A percentile compares a stretch with the other conserved stretches of the same genome.
phyloP scores from a whole-genome alignment of 768 basidiomycete species.

The Hygrocybe punicea region DNA sequence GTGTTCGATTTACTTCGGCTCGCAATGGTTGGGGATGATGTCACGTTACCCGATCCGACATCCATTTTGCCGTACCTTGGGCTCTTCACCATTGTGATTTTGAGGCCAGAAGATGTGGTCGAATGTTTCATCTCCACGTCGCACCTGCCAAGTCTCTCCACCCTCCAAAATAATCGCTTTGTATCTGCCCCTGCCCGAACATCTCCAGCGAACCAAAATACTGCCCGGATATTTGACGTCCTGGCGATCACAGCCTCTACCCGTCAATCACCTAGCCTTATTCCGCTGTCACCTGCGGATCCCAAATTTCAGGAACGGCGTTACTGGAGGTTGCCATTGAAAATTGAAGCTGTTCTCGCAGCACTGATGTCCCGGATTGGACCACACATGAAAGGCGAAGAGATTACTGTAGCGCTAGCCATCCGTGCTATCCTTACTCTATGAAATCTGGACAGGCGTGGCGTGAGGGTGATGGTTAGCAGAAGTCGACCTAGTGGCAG shows the following conservation, averaged over 20 bases:
- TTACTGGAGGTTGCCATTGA: slow-evolving; percentile 2
- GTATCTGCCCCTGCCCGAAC: slow-evolving; percentile 5
- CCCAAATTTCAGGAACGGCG: neutral
- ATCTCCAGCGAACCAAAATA: slow-evolving; percentile 5
- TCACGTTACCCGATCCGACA: slow-evolving; percentile 5
- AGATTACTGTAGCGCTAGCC: neutral
- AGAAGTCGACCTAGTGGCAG: neutral
- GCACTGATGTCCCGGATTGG: slow-evolving; percentile 6
- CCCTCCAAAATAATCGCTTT: slow-evolving; percentile 6
- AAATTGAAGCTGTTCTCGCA: slow-evolving; percentile 3
- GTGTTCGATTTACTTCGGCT: slow-evolving; percentile 7
- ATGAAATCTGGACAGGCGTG: neutral
- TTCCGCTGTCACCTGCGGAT: neutral
- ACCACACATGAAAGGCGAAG: neutral
- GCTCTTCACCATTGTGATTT: slow-evolving; percentile 10
- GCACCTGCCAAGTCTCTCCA: slow-evolving; percentile 11
- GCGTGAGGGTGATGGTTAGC: neutral
- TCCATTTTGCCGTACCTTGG: slow-evolving; percentile 12
- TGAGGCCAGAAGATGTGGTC: slow-evolving; percentile 4
- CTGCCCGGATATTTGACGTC: slow-evolving; percentile 13
- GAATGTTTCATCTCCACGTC: slow-evolving; percentile 1
- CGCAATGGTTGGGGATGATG: slow-evolving; percentile 1
- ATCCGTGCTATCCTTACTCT: neutral
- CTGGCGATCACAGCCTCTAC: neutral
- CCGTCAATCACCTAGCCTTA: neutral